A percentile compares a stretch with the other conserved stretches of the same genome.
Evolutionary conservation across 345 rosid species (phyloP).

Genomic region (Punica granatum): DNA sequence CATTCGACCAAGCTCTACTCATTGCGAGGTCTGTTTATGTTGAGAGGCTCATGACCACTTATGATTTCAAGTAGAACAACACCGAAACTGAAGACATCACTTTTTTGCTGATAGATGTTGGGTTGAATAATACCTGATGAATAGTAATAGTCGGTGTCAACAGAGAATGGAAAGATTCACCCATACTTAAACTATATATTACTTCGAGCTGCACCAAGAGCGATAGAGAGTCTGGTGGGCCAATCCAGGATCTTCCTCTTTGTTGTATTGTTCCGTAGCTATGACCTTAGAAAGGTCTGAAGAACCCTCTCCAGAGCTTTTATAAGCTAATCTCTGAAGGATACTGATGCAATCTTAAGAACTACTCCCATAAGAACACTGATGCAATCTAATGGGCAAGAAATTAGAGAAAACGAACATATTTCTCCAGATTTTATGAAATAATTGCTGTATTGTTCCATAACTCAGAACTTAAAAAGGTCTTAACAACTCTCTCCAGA

Average conservation of each 20-base stretch:
- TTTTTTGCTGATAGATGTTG: slow-evolving; percentile 60
- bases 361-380: too few species aligned
- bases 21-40: slow-evolving; percentile 49
- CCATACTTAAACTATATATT: slow-evolving; percentile 10
- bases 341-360: too few species aligned
- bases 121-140: slow-evolving; percentile 57
- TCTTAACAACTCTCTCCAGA: too few species aligned
- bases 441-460: too few species aligned
- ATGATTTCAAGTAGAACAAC: slow-evolving; percentile 63
- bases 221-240: slow-evolving; percentile 64
- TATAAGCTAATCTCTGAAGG: too few species aligned
- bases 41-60: slow-evolving; percentile 62
- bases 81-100: slow-evolving; percentile 69
- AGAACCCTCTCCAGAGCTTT: too few species aligned
- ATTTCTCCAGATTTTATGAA: too few species aligned
- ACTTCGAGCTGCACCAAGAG: slow-evolving; percentile 69
- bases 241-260: slow-evolving; percentile 60
- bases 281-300: too few species aligned
- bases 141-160: background rate
- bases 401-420: too few species aligned
- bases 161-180: background rate
- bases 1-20: slow-evolving; percentile 82
- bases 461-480: too few species aligned
- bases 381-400: too few species aligned
- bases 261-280: slow-evolving; percentile 13